Percentiles rank a stretch among this genome's conserved stretches.
Conservation (phyloP, 225 moss, liverwort and hornwort species). For the Pseudisothecium myosuroides region DNA sequence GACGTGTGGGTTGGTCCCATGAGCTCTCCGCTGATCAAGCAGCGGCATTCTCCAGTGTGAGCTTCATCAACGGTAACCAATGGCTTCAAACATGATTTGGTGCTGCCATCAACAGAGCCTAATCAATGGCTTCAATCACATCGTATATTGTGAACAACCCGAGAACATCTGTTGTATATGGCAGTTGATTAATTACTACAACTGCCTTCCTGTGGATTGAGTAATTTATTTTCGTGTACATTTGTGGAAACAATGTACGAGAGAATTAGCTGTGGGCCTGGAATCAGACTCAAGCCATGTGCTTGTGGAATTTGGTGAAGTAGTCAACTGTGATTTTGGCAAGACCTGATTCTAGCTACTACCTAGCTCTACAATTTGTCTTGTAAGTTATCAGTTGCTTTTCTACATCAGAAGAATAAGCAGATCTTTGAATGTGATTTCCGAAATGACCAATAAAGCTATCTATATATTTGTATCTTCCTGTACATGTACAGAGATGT, state of each 20-base stretch:
- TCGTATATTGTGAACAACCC: background rate
- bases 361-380: background rate
- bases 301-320: background rate
- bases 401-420: background rate
- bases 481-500: background rate
- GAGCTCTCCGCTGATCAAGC: slow-evolving; percentile 28
- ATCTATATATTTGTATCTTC: background rate
- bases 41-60: slow-evolving; percentile 40
- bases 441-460: background rate
- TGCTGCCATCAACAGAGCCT: background rate
- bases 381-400: background rate
- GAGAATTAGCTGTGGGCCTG: background rate
- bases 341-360: background rate
- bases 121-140: slow-evolving; percentile 11
- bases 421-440: background rate
- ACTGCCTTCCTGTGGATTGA: background rate
- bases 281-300: background rate
- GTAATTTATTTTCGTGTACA: background rate
- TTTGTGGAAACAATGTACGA: background rate
- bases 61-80: slow-evolving; percentile 51
- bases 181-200: background rate
- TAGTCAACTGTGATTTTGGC: background rate
- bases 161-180: background rate
- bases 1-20: slow-evolving; percentile 47
- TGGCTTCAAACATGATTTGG: slow-evolving; percentile 16